Base-by-base conservation (phyloP, 2,329 filamentous ascomycete genomes). In the Verticillium longisporum region DNA sequence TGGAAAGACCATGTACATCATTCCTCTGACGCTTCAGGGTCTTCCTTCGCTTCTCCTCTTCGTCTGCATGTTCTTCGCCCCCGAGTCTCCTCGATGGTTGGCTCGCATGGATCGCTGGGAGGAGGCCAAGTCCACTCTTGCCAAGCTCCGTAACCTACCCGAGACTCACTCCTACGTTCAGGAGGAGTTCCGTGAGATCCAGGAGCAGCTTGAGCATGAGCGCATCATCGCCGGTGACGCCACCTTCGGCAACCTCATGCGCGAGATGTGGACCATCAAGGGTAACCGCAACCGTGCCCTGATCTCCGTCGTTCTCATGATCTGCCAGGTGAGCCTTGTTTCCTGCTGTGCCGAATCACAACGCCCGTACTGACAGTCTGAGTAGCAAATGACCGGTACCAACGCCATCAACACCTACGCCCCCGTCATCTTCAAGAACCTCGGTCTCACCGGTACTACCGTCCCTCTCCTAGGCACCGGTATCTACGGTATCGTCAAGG, bases 61-160 rank as follows among this genome's bases (percentile, higher is more conserved):
- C 63, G 58, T 75, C 53, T 80, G 83, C 66, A 89, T 89, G 83
- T 69, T 83, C 2, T 72, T 88, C 56, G 86, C 84, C 77, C 82
- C 84, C 67, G 87, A 89, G 67, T 87, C 83, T 0, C 86, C 86
- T 3, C 79, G 87, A 56, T 89, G 83, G 78, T 78, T 88, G 3
- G 87, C 86, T 21, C 85, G 85, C 61, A 79, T 83, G 68, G 85
- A 88, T 68, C 78, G 80, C 55, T 88, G 85, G 85, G 86, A 89
- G 64, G 80, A 87, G 60, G 83, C 86, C 14, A 82, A 80, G 55
- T 61, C 59, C 0, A 80, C 83, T 1, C 78, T 90, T 15, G 74
- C 79, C 13, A 77, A 75, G 55, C 79, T 89, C 54, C 82, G 87
- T 45, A 76, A 82, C 61, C 75, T 89, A 2, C 76, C 79, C 1